phyloP scores from a whole-genome alignment of 2,329 filamentous ascomycete genomes.

The Penicillium sumatraense region DNA sequence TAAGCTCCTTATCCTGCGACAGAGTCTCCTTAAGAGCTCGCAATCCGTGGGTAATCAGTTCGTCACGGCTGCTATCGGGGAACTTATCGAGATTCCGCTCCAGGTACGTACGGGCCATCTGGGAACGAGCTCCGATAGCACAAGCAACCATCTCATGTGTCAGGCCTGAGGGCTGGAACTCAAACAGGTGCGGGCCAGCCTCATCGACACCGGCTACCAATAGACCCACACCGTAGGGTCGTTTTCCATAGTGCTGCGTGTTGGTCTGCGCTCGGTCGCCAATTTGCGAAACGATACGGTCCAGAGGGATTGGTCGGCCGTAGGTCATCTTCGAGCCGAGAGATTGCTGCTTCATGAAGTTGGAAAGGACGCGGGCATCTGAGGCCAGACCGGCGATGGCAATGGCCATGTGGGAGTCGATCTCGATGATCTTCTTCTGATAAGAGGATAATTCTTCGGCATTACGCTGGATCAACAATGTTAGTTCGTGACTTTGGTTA shows the following conservation, averaged over 20 bases:
- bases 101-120: slow-evolving; percentile 97
- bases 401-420: slow-evolving; percentile 94
- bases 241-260: slow-evolving; percentile 95
- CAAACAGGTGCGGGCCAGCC: slow-evolving; percentile 91
- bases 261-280: slow-evolving; percentile 96
- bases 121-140: slow-evolving; percentile 91
- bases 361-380: slow-evolving; percentile 97
- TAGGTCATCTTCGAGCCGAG: slow-evolving; percentile 95
- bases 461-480: slow-evolving; percentile 70
- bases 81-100: slow-evolving; percentile 91
- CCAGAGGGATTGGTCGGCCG: slow-evolving; percentile 88
- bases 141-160: slow-evolving; percentile 97
- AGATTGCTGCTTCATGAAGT: slow-evolving; percentile 99
- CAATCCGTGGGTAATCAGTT: slow-evolving; percentile 88
- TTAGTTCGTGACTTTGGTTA: slow-evolving; percentile 1
- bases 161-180: slow-evolving; percentile 95
- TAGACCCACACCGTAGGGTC: slow-evolving; percentile 93
- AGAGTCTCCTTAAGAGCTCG: slow-evolving; percentile 92
- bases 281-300: slow-evolving; percentile 87
- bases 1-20: slow-evolving; percentile 96
- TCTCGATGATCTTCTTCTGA: slow-evolving; percentile 97
- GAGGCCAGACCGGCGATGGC: slow-evolving; percentile 96
- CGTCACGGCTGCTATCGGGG: slow-evolving; percentile 74
- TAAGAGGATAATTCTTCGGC: slow-evolving; percentile 99
- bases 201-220: slow-evolving; percentile 94